These are phyloP conservation scores for Graphium sp. DNA, from an alignment of 2,329 filamentous ascomycete genomes.

Conservation along the genomic window DNA sequence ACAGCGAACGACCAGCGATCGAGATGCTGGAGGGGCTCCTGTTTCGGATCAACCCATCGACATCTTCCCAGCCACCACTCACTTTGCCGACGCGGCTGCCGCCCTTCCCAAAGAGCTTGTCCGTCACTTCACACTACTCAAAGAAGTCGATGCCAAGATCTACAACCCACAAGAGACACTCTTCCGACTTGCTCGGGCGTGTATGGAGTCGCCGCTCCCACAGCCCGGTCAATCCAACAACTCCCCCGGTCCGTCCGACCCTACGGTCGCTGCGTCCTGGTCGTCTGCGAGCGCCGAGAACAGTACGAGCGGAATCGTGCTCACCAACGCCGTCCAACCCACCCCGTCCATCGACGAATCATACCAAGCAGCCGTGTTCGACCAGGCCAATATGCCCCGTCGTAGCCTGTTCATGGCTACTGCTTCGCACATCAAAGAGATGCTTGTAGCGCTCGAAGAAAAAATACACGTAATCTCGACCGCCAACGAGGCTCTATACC, in stretches of 20 bases:
- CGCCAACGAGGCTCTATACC: slow-evolving; percentile 75
- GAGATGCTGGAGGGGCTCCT: slow-evolving; percentile 25
- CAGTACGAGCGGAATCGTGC: slow-evolving; percentile 22
- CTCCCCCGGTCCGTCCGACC: slow-evolving; percentile 11
- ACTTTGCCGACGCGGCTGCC: slow-evolving; percentile 82
- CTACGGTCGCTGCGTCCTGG: slow-evolving; percentile 2
- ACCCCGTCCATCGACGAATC: slow-evolving; percentile 24
- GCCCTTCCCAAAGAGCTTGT: slow-evolving; percentile 90
- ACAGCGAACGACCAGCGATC: slow-evolving; percentile 22
- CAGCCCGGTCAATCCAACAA: slow-evolving; percentile 26
- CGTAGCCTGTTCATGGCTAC: slow-evolving; percentile 66
- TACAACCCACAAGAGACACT: slow-evolving; percentile 75
- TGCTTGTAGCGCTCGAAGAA: slow-evolving; percentile 84
- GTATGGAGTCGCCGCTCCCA: slow-evolving; percentile 32
- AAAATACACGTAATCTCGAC: slow-evolving; percentile 95
- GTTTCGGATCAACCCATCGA: slow-evolving; percentile 43
- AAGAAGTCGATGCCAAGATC: slow-evolving; percentile 95
- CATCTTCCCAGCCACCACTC: slow-evolving; percentile 48
- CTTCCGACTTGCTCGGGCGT: slow-evolving; percentile 53
- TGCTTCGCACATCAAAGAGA: slow-evolving; percentile 61
- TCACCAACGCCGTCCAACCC: slow-evolving; percentile 17
- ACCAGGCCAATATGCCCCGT: slow-evolving; percentile 42
- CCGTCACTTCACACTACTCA: slow-evolving; percentile 85
- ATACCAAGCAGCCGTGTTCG: slow-evolving; percentile 26
- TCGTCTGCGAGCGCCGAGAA: slow-evolving; percentile 22